Percentiles rank a stretch among this genome's conserved stretches.
phyloP scores from a whole-genome alignment of 2,329 filamentous ascomycete species.

The Xylaria sp. region DNA sequence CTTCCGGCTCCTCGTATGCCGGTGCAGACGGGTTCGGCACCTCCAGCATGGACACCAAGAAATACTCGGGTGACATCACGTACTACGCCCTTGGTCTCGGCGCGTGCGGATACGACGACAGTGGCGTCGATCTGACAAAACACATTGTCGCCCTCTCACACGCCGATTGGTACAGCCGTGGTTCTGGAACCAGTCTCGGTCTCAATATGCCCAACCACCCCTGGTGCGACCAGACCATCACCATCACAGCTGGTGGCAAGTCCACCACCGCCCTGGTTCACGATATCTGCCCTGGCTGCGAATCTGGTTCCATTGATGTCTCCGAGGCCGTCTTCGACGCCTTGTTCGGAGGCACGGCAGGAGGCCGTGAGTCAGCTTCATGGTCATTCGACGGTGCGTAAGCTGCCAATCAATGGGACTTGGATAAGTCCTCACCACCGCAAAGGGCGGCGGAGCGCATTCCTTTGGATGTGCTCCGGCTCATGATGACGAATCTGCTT shows the following conservation, averaged over 20 bases:
- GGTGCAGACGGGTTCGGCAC: slow-evolving; percentile 43
- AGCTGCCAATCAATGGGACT: neutral
- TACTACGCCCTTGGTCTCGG: slow-evolving; percentile 77
- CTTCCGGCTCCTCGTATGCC: slow-evolving; percentile 42
- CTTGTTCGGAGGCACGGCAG: slow-evolving; percentile 26
- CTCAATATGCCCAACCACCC: slow-evolving; percentile 61
- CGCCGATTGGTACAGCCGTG: slow-evolving; percentile 62
- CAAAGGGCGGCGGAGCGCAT: neutral
- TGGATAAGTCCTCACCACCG: neutral
- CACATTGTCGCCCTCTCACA: slow-evolving; percentile 76
- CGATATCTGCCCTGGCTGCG: slow-evolving; percentile 82
- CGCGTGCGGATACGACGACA: slow-evolving; percentile 72
- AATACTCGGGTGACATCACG: slow-evolving; percentile 72
- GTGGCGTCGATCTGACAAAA: slow-evolving; percentile 62
- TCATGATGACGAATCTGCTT: slow-evolving; percentile 32
- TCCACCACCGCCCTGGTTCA: slow-evolving; percentile 67
- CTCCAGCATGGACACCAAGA: slow-evolving; percentile 46
- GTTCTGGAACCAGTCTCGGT: slow-evolving; percentile 63
- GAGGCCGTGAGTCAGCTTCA: slow-evolving; percentile 35
- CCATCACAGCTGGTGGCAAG: slow-evolving; percentile 66
- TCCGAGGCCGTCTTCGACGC: slow-evolving; percentile 53
- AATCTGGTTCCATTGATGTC: slow-evolving; percentile 65
- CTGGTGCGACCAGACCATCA: slow-evolving; percentile 75
- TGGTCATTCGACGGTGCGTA: slow-evolving; percentile 46
- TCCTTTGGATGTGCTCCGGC: neutral